Evolutionary conservation across 2,329 filamentous ascomycete genomes (phyloP).

Genomic region (Calonectria fujianensis): DNA sequence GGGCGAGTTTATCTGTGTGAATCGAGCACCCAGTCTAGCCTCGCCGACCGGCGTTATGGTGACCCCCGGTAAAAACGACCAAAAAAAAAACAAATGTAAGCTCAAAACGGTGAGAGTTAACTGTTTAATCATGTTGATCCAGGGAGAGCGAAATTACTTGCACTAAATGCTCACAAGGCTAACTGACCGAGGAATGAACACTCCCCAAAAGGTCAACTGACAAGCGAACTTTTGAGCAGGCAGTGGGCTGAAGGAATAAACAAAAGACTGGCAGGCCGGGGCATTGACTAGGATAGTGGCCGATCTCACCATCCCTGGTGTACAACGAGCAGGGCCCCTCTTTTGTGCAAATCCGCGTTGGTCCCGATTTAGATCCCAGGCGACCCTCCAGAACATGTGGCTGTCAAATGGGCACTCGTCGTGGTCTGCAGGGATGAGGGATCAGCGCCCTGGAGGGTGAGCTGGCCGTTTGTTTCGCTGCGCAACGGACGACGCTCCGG

Average conservation of each 20-base stretch:
- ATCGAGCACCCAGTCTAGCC: not conserved
- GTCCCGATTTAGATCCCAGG: constrained; percentile 45
- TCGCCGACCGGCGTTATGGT: not conserved
- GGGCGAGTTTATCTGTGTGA: constrained; percentile 5
- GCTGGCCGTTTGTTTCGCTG: constrained; percentile 50
- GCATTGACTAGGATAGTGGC: constrained; percentile 25
- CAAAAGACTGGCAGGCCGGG: constrained; percentile 22
- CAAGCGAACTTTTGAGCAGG: constrained; percentile 29
- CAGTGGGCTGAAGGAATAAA: constrained; percentile 31
- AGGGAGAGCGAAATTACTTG: constrained; percentile 25
- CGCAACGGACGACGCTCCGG: constrained; percentile 43
- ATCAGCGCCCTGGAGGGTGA: constrained; percentile 43
- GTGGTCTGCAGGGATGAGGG: constrained; percentile 35
- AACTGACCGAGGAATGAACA: constrained; percentile 20
- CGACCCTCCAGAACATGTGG: constrained; percentile 45
- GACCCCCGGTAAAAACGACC: not conserved
- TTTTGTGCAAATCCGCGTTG: constrained; percentile 42
- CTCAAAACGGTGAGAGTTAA: constrained; percentile 2
- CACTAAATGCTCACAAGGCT: constrained; percentile 11
- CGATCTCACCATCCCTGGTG: constrained; percentile 39
- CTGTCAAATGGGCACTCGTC: constrained; percentile 41
- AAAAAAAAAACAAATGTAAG: constrained; percentile 1
- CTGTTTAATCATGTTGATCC: not conserved
- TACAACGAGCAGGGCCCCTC: constrained; percentile 33
- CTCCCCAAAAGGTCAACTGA: constrained; percentile 18